Evolutionary conservation across 2,329 filamentous ascomycete genomes (phyloP).

Genomic region (Trichophyton schoenleinii): DNA sequence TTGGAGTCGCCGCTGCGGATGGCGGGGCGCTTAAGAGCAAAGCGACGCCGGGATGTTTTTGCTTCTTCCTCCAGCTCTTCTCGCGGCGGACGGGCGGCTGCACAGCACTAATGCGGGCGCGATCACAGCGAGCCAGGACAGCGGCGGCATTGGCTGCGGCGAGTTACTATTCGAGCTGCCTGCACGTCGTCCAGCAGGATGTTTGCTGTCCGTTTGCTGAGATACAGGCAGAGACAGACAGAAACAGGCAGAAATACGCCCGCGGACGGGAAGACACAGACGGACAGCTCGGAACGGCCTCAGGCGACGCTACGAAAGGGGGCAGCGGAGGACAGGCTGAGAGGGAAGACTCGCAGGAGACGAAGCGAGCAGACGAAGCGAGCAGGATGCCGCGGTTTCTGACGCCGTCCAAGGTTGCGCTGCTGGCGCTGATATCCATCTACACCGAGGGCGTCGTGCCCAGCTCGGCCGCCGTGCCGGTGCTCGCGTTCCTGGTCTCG

Average conservation of each 20-base stretch:
- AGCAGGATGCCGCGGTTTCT: slow-evolving; percentile 62
- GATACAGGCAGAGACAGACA: no score
- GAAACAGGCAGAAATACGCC: no score
- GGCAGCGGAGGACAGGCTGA: neutral
- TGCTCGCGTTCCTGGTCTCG: slow-evolving; percentile 67
- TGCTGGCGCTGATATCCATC: slow-evolving; percentile 67
- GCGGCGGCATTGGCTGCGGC: neutral
- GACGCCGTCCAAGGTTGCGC: slow-evolving; percentile 75
- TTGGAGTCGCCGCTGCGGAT: neutral
- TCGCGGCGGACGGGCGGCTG: neutral
- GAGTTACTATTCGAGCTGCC: neutral
- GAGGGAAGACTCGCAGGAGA: neutral
- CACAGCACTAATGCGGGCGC: neutral
- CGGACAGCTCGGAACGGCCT: no score
- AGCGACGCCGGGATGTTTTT: neutral
- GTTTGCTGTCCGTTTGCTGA: neutral
- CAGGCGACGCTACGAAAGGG: neutral
- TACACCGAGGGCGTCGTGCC: slow-evolving; percentile 63
- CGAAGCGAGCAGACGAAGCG: slow-evolving; percentile 5
- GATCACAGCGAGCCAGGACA: neutral
- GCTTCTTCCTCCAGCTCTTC: neutral
- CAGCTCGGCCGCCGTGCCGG: slow-evolving; percentile 55
- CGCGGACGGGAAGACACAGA: neutral
- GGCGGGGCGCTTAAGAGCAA: neutral
- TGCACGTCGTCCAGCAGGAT: neutral